Conservation (phyloP, 2,329 filamentous ascomycete species). For the Aspergillus unguis region DNA sequence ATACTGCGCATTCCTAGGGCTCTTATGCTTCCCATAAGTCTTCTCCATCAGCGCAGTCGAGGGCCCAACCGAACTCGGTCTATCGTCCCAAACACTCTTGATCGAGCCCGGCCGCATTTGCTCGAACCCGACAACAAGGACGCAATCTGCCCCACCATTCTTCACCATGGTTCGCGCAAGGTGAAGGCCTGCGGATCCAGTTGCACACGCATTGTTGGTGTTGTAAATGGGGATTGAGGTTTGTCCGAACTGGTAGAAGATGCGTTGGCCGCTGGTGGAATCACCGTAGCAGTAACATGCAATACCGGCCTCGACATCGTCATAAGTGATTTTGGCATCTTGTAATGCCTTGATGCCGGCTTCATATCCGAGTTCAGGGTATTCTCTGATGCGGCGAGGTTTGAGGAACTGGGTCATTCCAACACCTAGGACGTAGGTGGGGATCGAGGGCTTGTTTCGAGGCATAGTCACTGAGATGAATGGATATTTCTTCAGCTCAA, state of each 20-base stretch:
- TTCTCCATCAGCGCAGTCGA: slow-evolving; percentile 74
- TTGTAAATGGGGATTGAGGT: slow-evolving; percentile 95
- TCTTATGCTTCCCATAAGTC: slow-evolving; percentile 75
- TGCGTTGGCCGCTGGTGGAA: slow-evolving; percentile 88
- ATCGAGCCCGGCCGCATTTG: slow-evolving; percentile 96
- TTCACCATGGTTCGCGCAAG: slow-evolving; percentile 78
- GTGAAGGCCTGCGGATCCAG: slow-evolving; percentile 81
- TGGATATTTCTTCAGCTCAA: not conserved
- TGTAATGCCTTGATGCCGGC: slow-evolving; percentile 83
- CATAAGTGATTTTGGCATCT: slow-evolving; percentile 79
- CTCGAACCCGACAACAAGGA: slow-evolving; percentile 92
- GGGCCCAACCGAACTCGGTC: slow-evolving; percentile 73
- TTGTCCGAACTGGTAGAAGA: slow-evolving; percentile 99
- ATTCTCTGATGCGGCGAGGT: slow-evolving; percentile 87
- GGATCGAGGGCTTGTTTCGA: slow-evolving; percentile 20
- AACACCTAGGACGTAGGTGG: slow-evolving; percentile 87
- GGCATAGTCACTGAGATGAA: not conserved
- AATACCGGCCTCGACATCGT: slow-evolving; percentile 89
- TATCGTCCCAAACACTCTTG: slow-evolving; percentile 78
- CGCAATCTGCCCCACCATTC: slow-evolving; percentile 78
- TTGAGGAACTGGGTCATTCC: slow-evolving; percentile 99
- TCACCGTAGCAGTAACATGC: slow-evolving; percentile 98
- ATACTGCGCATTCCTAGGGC: slow-evolving; percentile 83
- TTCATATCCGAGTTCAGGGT: slow-evolving; percentile 91
- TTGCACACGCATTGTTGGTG: slow-evolving; percentile 98